These are phyloP conservation scores for Dryas octopetala DNA, from an alignment of 306 rosid species.

Conservation along the genomic window DNA sequence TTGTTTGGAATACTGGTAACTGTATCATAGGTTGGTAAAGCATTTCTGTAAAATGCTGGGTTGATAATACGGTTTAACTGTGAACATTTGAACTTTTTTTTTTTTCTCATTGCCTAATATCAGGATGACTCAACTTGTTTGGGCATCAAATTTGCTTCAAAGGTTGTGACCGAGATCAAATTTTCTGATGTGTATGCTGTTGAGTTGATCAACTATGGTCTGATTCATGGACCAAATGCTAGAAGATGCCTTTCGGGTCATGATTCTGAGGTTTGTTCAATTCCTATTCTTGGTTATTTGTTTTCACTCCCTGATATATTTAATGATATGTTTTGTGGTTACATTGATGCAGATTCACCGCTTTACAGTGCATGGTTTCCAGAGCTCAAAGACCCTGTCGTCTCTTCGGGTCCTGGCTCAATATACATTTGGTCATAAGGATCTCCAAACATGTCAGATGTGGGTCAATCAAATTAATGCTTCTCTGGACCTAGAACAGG, in stretches of 20 bases:
- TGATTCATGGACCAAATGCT: conserved; percentile 46
- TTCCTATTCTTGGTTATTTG: conserved; percentile 20
- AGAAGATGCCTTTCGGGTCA: conserved; percentile 38
- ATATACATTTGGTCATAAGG: conserved; percentile 70
- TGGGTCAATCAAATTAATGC: conserved; percentile 68
- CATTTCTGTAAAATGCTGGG: conserved; percentile 10
- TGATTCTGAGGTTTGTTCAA: conserved; percentile 57
- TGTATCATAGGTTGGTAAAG: not conserved
- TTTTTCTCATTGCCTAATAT: conserved; percentile 28
- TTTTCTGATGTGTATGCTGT: conserved; percentile 71
- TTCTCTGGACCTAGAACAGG: conserved; percentile 49
- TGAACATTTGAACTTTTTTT: not conserved
- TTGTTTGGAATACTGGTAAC: not conserved
- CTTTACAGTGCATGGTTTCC: conserved; percentile 68
- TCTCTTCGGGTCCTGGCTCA: conserved; percentile 51
- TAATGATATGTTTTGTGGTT: conserved; percentile 15
- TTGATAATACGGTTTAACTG: not conserved
- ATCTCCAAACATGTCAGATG: conserved; percentile 56
- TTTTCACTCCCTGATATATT: conserved; percentile 14
- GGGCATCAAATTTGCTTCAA: conserved; percentile 50
- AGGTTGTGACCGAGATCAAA: conserved; percentile 51
- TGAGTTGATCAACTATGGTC: conserved; percentile 46
- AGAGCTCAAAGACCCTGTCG: conserved; percentile 54
- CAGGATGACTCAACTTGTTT: conserved; percentile 72
- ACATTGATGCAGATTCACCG: conserved; percentile 54